phyloP scores from a whole-genome alignment of 352 stramenopile species.

The Porosira glacialis region DNA sequence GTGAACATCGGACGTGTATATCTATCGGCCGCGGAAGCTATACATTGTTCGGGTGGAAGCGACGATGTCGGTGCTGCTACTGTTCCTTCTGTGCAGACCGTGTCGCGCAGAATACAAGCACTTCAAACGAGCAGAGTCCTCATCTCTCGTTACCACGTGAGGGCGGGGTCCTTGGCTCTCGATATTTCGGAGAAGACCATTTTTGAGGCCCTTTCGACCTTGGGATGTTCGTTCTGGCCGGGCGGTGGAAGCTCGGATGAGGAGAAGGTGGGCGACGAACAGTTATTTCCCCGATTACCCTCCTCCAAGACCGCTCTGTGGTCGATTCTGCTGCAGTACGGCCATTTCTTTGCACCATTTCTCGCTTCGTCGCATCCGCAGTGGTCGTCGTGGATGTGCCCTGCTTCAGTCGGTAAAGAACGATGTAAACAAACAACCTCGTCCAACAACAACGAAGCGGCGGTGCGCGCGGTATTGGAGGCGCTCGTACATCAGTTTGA shows the following conservation, averaged over 20 bases:
- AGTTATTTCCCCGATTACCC: constrained; percentile 3
- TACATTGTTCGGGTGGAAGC: too few relatives aligned
- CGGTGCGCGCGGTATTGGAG: constrained; percentile 23
- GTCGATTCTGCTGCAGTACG: constrained; percentile 65
- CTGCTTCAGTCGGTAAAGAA: too few relatives aligned
- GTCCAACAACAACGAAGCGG: constrained; percentile 11
- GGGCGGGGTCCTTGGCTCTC: constrained; percentile 50
- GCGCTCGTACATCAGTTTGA: constrained; percentile 52
- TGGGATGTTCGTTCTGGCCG: constrained; percentile 60
- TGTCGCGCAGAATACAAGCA: constrained; percentile 58
- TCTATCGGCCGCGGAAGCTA: constrained; percentile 54
- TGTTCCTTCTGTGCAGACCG: constrained; percentile 19
- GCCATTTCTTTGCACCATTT: constrained; percentile 60
- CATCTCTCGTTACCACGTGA: constrained; percentile 69
- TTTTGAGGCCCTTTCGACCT: constrained; percentile 35
- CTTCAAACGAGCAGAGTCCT: constrained; percentile 60
- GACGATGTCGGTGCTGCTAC: constrained; percentile 24
- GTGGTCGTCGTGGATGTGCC: constrained; percentile 65
- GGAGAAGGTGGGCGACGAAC: neutral
- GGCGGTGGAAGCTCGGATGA: too few relatives aligned
- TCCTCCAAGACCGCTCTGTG: constrained; percentile 30
- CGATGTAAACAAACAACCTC: neutral
- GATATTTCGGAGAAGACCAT: constrained; percentile 41
- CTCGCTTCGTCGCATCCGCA: constrained; percentile 42
- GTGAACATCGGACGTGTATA: constrained; percentile 72